Evolutionary conservation across 2,329 filamentous ascomycete genomes (phyloP), one percentile per base, ranked within the genome.

Genomic region (Periconia sp.): DNA sequence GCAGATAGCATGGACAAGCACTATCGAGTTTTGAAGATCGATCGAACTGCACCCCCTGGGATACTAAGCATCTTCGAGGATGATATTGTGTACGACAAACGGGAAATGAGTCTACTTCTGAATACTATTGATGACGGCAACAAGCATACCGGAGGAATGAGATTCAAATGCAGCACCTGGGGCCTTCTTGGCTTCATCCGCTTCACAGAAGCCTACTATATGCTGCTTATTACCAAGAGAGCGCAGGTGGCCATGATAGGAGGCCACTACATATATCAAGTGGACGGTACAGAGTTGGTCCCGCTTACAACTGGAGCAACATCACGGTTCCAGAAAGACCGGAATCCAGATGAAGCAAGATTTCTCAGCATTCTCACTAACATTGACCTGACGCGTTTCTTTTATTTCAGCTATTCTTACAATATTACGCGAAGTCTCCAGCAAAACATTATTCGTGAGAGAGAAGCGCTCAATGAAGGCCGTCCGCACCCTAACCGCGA

Each of bases 401-500:
- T 99, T 73, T 99, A 99, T 75, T 99, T 97, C 78, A 97, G 93
- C 77, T 97, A 97, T 71, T 95, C 93, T 0, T 99, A 99, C 76
- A 91, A 99, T 70, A 89, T 97, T 61, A 99, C 94, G 0, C 85
- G 87, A 50, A 96, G 92, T 1, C 78, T 99, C 45, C 94, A 99
- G 72, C 86, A 93, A 67, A 99, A 99, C 66, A 92, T 99, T 56
- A 87, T 87, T 18, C 83, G 86, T 31, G 92, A 97, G 73, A 84
- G 94, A 40, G 81, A 84, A 46, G 85, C 87, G 2, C 75, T 96
- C 47, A 82, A 85, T 30, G 80, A 86, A 55, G 90, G 89, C 1
- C 75, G 81, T 13, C 77, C 83, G 1, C 82, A 84, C 27, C 80
- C 82, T 2, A 79, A 82, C 27, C 82, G 84, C 31, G 85, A 92